These are phyloP conservation scores for Lipomyces lipofer DNA, from an alignment of 805 yeast species.

Conservation along the genomic window DNA sequence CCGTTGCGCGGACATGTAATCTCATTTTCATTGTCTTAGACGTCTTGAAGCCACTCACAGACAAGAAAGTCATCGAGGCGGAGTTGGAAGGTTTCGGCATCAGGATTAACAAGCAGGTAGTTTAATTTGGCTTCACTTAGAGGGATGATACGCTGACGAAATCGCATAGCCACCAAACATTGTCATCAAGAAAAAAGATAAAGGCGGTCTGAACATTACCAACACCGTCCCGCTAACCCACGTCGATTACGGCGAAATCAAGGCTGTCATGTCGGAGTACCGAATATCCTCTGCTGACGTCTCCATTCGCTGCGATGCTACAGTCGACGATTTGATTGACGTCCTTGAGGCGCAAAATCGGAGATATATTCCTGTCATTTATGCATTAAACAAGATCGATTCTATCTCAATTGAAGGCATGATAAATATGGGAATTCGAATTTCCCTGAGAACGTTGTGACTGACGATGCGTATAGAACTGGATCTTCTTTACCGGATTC, in stretches of 20 bases:
- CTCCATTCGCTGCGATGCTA: slow-evolving; percentile 95
- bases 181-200: slow-evolving; percentile 85
- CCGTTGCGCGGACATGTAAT: slow-evolving; percentile 98
- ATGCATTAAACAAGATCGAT: slow-evolving; percentile 93
- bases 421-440: background rate
- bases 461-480: slow-evolving; percentile 52
- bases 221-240: slow-evolving; percentile 91
- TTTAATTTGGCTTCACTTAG: background rate
- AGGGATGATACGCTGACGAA: slow-evolving; percentile 23
- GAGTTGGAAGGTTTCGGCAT: slow-evolving; percentile 98
- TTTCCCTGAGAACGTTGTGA: background rate
- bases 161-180: slow-evolving; percentile 87
- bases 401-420: slow-evolving; percentile 75
- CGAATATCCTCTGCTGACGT: slow-evolving; percentile 94
- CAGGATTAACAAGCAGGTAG: slow-evolving; percentile 66
- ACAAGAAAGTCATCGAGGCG: slow-evolving; percentile 88
- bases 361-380: slow-evolving; percentile 92
- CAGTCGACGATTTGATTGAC: slow-evolving; percentile 94
- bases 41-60: slow-evolving; percentile 93
- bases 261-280: slow-evolving; percentile 95
- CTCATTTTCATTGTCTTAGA: slow-evolving; percentile 90
- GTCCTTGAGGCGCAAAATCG: slow-evolving; percentile 87
- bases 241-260: slow-evolving; percentile 86
- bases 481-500: slow-evolving; percentile 85
- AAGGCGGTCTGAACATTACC: slow-evolving; percentile 93